Evolutionary conservation across 176 grass and related monocot genomes (phyloP).

Genomic region (Avena eriantha): DNA sequence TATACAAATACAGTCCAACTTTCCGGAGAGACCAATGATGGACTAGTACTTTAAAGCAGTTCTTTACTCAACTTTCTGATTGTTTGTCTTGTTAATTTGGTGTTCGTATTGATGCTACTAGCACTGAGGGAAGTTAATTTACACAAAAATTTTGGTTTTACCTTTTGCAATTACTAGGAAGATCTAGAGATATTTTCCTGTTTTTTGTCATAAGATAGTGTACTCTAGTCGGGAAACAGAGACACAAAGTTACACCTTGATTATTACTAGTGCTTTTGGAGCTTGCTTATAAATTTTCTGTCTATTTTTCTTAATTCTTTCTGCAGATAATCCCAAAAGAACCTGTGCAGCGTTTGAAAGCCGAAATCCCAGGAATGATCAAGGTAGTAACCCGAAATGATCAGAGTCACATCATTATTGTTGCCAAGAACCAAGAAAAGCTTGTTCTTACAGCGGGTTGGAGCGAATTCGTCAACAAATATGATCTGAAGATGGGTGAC

Average conservation of each 20-base stretch:
- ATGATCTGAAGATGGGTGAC: not conserved
- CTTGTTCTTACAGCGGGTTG: not conserved
- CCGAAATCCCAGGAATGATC: not conserved
- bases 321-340: not conserved
- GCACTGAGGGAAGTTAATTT: too few relatives aligned
- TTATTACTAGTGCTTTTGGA: not conserved
- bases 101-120: too few relatives aligned
- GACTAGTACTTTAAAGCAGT: too few relatives aligned
- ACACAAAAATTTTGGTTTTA: too few relatives aligned
- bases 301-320: not conserved
- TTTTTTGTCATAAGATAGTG: too few relatives aligned
- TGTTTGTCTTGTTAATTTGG: not conserved
- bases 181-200: too few relatives aligned
- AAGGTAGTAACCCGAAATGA: not conserved
- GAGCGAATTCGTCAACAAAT: not conserved
- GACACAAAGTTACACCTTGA: not conserved
- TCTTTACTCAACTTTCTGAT: not conserved
- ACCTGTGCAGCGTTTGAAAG: not conserved
- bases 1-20: not conserved
- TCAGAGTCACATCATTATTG: not conserved
- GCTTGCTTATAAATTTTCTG: not conserved
- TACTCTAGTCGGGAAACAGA: too few relatives aligned
- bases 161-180: too few relatives aligned
- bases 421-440: constrained; percentile 4
- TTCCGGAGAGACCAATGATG: not conserved